Conservation (phyloP, 1,139 yeast genomes). For the Diutina pseudorugosa region DNA sequence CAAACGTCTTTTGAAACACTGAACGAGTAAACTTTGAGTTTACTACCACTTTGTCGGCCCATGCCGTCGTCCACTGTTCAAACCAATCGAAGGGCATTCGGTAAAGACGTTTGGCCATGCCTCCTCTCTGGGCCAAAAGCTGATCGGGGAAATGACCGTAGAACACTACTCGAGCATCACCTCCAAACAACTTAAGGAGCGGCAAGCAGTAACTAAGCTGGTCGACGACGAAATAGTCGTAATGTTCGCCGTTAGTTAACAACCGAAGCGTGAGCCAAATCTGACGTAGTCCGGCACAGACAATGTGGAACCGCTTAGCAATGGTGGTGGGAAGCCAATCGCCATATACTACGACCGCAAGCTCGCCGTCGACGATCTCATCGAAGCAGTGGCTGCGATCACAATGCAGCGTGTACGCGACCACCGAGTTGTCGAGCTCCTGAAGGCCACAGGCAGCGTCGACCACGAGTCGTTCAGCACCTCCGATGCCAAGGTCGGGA, state of each 20-base stretch:
- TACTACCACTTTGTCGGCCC: slow-evolving; percentile 72
- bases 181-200: slow-evolving; percentile 40
- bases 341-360: slow-evolving; percentile 66
- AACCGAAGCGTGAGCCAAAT: slow-evolving; percentile 46
- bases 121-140: slow-evolving; percentile 48
- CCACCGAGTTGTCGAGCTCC: slow-evolving; percentile 43
- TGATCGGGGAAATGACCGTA: slow-evolving; percentile 97
- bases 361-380: slow-evolving; percentile 49
- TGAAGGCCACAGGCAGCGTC: slow-evolving; percentile 91
- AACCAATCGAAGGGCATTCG: slow-evolving; percentile 70
- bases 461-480: slow-evolving; percentile 91
- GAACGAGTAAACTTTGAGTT: slow-evolving; percentile 75
- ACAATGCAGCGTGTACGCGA: slow-evolving; percentile 80
- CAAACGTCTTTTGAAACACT: slow-evolving; percentile 57
- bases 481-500: slow-evolving; percentile 94
- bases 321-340: slow-evolving; percentile 70
- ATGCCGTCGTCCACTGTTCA: slow-evolving; percentile 71
- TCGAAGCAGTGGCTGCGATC: slow-evolving; percentile 82
- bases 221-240: slow-evolving; percentile 74
- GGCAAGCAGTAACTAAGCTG: slow-evolving; percentile 86
- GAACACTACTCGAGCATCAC: slow-evolving; percentile 44
- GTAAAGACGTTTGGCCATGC: slow-evolving; percentile 48
- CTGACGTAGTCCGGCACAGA: slow-evolving; percentile 80
- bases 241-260: slow-evolving; percentile 36
- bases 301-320: slow-evolving; percentile 55